Evolutionary conservation across 1,139 yeast genomes (phyloP).

Genomic region (Kodamaea sp.): DNA sequence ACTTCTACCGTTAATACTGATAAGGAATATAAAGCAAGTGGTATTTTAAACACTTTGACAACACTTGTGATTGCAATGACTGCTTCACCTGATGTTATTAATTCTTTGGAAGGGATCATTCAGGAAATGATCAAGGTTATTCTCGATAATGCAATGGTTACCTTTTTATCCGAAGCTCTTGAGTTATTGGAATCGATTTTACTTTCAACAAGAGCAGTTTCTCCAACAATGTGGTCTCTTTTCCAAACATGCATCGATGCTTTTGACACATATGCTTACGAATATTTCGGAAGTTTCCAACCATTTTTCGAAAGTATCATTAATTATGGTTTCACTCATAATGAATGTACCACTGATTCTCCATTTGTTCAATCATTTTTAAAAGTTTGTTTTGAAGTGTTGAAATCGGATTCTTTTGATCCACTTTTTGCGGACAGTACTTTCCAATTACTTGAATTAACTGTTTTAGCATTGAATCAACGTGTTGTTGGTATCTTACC

Average conservation of each 20-base stretch:
- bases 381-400: conserved; percentile 34
- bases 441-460: conserved; percentile 41
- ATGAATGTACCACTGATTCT: conserved; percentile 32
- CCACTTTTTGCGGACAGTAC: conserved; percentile 42
- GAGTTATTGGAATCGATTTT: conserved; percentile 50
- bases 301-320: conserved; percentile 50
- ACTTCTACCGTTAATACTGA: conserved; percentile 31
- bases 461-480: conserved; percentile 35
- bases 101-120: conserved; percentile 37
- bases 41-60: conserved; percentile 47
- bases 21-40: conserved; percentile 52
- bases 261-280: conserved; percentile 52
- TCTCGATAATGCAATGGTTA: conserved; percentile 46
- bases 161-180: conserved; percentile 46
- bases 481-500: conserved; percentile 31
- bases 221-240: conserved; percentile 48
- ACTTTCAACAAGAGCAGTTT: conserved; percentile 37
- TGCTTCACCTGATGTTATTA: conserved; percentile 43
- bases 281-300: conserved; percentile 47
- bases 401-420: conserved; percentile 35
- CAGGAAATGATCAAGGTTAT: conserved; percentile 43
- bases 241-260: conserved; percentile 42
- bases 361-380: conserved; percentile 40
- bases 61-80: conserved; percentile 53
- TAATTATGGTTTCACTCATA: conserved; percentile 41